Evolutionary conservation across 164 flowering plant species (phyloP), one percentile per base, ranked within the genome.

Genomic region (Stephania yunnanensis): DNA sequence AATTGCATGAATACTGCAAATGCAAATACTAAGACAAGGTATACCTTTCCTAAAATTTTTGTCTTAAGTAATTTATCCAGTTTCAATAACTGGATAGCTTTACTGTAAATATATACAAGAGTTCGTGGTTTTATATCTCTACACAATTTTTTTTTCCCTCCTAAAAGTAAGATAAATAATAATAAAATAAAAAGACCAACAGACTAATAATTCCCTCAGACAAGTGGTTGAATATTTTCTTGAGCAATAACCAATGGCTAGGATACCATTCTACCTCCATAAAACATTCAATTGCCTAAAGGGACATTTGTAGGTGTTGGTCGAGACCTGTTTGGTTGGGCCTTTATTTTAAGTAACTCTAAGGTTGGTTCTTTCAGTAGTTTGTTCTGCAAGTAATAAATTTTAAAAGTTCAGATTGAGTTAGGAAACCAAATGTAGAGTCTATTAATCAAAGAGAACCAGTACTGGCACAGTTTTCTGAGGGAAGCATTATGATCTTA

Each of bases 11-110:
- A 70, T 58, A 70, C 29, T 71, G 77, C 72, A 71, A 78, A 76
- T 73, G 75, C 71, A 71, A 61, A 68, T 58, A 50, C 61, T 5
- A 71, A 31, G 58, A 75, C 64, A 30, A 87, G 89, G 94, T 89
- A 82, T 31, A 7, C 6, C 11, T 72, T 10, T 7, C 25, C 71
- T 66, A 45, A 42, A 69, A 20, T 64, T 73, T 46, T 4, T 48
- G 53, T 4, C 15, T 36, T 20, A 17, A 9, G 13, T n/a, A 77
- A 17, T 72, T 31, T 19, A 63, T 73, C 36, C 15, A 73, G 17
- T 46, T 50, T 71, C 29, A 6, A 30, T 71, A 25, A 9, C 22
- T 17, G 15, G 25, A 44, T 5, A 30, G 46, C 11, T 52, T 52
- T 25, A 7, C 46, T n/a, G 20, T 20, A 8, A 25, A 64, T 25